These are phyloP conservation scores for Agastache rugosa DNA, from an alignment of 257 asterid species.

Conservation along the genomic window DNA sequence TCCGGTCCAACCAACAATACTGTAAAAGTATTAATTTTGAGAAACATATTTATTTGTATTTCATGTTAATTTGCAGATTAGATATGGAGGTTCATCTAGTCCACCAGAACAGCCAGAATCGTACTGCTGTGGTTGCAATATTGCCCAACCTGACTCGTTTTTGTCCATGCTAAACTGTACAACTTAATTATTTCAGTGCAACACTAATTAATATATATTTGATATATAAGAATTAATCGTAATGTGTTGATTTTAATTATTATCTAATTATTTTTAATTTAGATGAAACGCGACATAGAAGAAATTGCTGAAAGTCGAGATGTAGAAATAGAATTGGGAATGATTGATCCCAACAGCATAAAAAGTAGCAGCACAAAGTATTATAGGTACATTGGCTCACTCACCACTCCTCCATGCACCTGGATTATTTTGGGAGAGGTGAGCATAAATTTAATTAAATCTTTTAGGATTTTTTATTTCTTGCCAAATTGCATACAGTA, in stretches of 20 bases:
- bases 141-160: constrained; percentile 58
- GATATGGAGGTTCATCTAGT: constrained; percentile 70
- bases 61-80: constrained; percentile 42
- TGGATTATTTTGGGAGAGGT: constrained; percentile 25
- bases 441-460: background rate
- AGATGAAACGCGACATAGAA: background rate
- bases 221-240: too few relatives aligned
- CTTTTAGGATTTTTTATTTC: background rate
- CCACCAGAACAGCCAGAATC: constrained; percentile 50
- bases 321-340: background rate
- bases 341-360: constrained; percentile 4
- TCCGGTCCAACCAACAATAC: too few relatives aligned
- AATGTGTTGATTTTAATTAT: too few relatives aligned
- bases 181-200: too few relatives aligned
- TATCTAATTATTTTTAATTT: too few relatives aligned
- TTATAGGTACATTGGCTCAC: constrained; percentile 23
- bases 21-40: too few relatives aligned
- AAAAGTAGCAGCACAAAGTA: background rate
- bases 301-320: background rate
- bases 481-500: too few relatives aligned
- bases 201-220: too few relatives aligned
- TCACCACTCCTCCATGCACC: constrained; percentile 21
- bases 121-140: constrained; percentile 59
- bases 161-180: constrained; percentile 50
- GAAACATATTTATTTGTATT: background rate